Percentiles rank a stretch among this genome's conserved stretches.
phyloP scores from a whole-genome alignment of 192 early-diverging fungal genomes.

The Cetraspora pellucida region DNA sequence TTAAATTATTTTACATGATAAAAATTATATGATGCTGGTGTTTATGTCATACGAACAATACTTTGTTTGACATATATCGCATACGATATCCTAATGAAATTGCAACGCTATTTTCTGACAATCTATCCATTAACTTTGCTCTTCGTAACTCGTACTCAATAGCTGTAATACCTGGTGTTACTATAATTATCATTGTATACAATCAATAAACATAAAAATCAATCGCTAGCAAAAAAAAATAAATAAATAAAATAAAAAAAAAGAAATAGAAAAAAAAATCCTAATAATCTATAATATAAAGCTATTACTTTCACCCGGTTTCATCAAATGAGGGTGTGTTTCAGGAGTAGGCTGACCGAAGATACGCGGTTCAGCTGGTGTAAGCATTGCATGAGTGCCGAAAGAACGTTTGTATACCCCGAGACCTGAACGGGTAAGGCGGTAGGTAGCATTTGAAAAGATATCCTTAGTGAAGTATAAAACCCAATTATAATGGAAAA shows the following conservation, averaged over 20 bases:
- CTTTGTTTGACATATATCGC: slow-evolving; percentile 84
- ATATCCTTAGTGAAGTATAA: too few species aligned
- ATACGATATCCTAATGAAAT: slow-evolving; percentile 75
- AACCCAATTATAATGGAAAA: too few species aligned
- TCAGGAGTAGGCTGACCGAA: slow-evolving; percentile 81
- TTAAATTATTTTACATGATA: not conserved
- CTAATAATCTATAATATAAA: slow-evolving; percentile 17
- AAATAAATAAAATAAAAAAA: not conserved
- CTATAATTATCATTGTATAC: slow-evolving; percentile 35
- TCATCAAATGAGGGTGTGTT: slow-evolving; percentile 84
- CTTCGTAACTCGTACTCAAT: slow-evolving; percentile 82
- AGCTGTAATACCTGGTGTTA: slow-evolving; percentile 76
- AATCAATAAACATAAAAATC: too few species aligned
- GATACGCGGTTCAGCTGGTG: not conserved
- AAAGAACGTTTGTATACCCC: not conserved
- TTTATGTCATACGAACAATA: slow-evolving; percentile 62
- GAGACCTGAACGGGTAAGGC: not conserved
- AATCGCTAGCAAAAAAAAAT: slow-evolving; percentile 8
- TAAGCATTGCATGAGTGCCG: slow-evolving; percentile 1
- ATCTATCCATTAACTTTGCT: slow-evolving; percentile 56
- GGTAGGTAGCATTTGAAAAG: too few species aligned
- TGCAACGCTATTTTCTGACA: slow-evolving; percentile 69
- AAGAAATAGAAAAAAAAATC: too few species aligned
- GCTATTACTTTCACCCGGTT: slow-evolving; percentile 61
- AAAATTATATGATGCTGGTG: not conserved